phyloP scores from a whole-genome alignment of 306 rosid species.

The Lathyrus aphaca region DNA sequence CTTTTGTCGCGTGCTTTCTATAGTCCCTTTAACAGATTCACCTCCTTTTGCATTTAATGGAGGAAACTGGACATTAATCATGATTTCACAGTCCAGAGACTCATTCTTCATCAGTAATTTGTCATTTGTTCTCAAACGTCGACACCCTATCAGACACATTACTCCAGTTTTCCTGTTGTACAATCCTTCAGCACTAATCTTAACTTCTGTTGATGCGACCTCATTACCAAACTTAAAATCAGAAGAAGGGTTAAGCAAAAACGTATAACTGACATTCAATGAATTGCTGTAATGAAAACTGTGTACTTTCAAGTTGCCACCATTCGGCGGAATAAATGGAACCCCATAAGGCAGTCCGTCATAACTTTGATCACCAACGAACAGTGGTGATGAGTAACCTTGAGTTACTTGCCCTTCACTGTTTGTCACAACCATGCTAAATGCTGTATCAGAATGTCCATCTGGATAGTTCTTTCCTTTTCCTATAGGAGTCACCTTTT shows the following conservation, averaged over 20 bases:
- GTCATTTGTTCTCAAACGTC: constrained; percentile 46
- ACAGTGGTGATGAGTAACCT: constrained; percentile 70
- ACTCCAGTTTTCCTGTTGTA: constrained; percentile 65
- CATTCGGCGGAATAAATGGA: constrained; percentile 31
- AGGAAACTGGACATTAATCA: constrained; percentile 65
- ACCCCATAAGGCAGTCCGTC: constrained; percentile 40
- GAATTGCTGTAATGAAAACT: constrained; percentile 33
- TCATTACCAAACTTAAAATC: constrained; percentile 49
- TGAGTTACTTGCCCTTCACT: constrained; percentile 58
- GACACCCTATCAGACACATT: constrained; percentile 84
- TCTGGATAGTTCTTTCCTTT: constrained; percentile 62
- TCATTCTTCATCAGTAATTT: constrained; percentile 47
- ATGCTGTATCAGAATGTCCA: constrained; percentile 71
- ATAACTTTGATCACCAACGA: constrained; percentile 54
- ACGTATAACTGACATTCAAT: constrained; percentile 65
- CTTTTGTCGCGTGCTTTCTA: constrained; percentile 67
- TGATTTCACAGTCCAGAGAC: constrained; percentile 71
- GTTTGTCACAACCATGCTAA: constrained; percentile 61
- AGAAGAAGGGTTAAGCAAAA: constrained; percentile 50
- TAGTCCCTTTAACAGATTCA: constrained; percentile 61
- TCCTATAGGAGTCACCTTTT: constrained; percentile 45
- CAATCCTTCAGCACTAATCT: constrained; percentile 78
- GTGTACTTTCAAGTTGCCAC: constrained; percentile 29
- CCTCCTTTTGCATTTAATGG: constrained; percentile 53
- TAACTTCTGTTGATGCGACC: constrained; percentile 41